Base-by-base conservation (phyloP, 106 monocot species). In the Agapanthus africanus region DNA sequence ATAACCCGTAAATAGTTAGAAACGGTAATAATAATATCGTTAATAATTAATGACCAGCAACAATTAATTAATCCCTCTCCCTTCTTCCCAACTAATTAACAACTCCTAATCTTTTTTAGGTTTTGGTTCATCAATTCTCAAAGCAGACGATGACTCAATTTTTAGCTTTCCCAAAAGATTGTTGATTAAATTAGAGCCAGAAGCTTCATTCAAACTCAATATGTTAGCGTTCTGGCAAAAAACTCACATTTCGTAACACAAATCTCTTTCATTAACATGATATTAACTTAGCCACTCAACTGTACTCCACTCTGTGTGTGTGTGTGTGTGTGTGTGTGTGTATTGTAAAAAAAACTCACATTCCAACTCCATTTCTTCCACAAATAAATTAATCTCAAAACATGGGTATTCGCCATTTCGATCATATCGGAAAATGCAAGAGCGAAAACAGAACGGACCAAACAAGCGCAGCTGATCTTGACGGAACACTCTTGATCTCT, bases 401-500 rank as follows among this genome's bases (percentile, higher is more conserved):
- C 19, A 42, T 68, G 33, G 21, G 19, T 33, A 4, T 32, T 68
- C 68, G 32, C 0, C 42, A 23, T 2, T 82, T 77, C 57, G 54
- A 70, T 39, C 47, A 72, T 37, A 75, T 85, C 27, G 40, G 57
- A 40, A 66, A 54, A 63, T 85, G 85, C 75, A 72, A 39, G 42
- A 60, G 81, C 1, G 69, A 69, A 35, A 71, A 66, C n/a, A 68
- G 85, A 42, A 65, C 57, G 5, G 27, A 66, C 36, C 75, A 85
- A 59, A 62, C 78, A 22, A 75, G 78, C 54, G 78, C 70, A 0
- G 74, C 85, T 3, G 81, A 85, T 28, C 81, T 85, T 2, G 78
- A 81, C 19, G 85, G 85, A 67, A 76, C 78, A 34, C 78, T 85
- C 0, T 77, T 85, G 32, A 3, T 75, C 8, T 81, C 81, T 13